Conservation (phyloP, 108 stramenopile genomes). For the Stephanodiscus minutulus region DNA sequence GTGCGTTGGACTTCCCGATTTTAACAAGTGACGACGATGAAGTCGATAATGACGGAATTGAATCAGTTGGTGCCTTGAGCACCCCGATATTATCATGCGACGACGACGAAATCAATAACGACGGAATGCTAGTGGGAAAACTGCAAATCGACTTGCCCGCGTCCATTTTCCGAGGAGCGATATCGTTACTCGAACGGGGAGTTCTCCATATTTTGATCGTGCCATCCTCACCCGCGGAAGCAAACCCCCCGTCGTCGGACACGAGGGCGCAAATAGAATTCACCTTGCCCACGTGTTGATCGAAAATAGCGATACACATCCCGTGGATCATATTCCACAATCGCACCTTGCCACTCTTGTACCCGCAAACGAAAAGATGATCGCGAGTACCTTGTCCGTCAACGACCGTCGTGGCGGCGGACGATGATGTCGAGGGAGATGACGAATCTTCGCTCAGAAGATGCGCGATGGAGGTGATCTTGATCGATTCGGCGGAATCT, state of each 20-base stretch:
- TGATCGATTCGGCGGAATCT: neutral
- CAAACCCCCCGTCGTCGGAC: neutral
- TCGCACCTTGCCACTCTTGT: constrained; percentile 23
- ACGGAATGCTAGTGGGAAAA: neutral
- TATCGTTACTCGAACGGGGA: neutral
- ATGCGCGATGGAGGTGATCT: constrained; percentile 4
- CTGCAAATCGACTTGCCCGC: neutral
- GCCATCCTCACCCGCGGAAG: neutral
- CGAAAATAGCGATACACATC: neutral
- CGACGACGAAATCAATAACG: neutral
- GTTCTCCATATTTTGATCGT: constrained; percentile 8
- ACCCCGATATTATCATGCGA: no score
- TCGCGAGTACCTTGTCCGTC: no score
- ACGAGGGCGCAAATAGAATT: neutral
- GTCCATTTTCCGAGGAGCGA: neutral
- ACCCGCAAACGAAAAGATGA: constrained; percentile 7
- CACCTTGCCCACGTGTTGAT: constrained; percentile 1
- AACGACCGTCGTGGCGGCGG: neutral
- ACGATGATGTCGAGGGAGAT: neutral
- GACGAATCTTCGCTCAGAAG: constrained; percentile 4
- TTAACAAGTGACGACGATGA: neutral
- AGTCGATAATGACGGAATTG: no score
- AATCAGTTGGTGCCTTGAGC: neutral
- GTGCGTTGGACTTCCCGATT: neutral
- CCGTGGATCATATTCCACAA: constrained; percentile 13